These are phyloP conservation scores for Alternaria atra DNA, from an alignment of 2,329 filamentous ascomycete genomes.

Conservation along the genomic window DNA sequence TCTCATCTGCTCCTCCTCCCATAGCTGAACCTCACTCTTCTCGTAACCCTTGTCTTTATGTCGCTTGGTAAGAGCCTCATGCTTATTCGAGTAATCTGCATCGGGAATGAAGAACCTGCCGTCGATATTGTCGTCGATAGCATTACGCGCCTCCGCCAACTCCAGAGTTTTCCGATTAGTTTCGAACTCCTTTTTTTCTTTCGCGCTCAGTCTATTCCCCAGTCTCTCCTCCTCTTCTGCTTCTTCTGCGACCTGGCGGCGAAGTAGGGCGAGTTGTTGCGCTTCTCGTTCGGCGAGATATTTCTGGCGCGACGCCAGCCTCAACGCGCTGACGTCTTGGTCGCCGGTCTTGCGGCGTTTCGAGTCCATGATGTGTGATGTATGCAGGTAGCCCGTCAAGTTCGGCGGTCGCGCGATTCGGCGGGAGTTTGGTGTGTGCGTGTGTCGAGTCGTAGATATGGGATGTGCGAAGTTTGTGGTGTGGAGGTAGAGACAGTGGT, in stretches of 20 bases:
- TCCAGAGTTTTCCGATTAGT: slow-evolving; percentile 81
- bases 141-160: slow-evolving; percentile 82
- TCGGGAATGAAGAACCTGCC: slow-evolving; percentile 88
- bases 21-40: slow-evolving; percentile 93
- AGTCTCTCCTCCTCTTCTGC: slow-evolving; percentile 73
- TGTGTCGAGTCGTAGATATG: neutral
- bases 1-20: slow-evolving; percentile 88
- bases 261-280: slow-evolving; percentile 83
- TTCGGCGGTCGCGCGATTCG: neutral
- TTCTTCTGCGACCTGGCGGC: slow-evolving; percentile 91
- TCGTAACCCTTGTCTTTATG: slow-evolving; percentile 88
- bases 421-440: neutral
- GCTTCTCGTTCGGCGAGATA: slow-evolving; percentile 93
- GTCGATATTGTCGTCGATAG: slow-evolving; percentile 90
- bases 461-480: slow-evolving; percentile 1
- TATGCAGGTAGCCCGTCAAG: neutral
- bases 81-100: slow-evolving; percentile 87
- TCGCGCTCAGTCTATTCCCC: slow-evolving; percentile 77
- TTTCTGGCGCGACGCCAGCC: slow-evolving; percentile 85
- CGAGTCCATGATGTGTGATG: slow-evolving; percentile 31
- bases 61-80: slow-evolving; percentile 87
- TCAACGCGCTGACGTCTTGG: slow-evolving; percentile 71
- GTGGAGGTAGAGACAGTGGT: slow-evolving; percentile 3
- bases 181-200: slow-evolving; percentile 87
- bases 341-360: slow-evolving; percentile 41